Evolutionary conservation across 2,329 filamentous ascomycete species (phyloP).

Genomic region (Didymella lethalis): DNA sequence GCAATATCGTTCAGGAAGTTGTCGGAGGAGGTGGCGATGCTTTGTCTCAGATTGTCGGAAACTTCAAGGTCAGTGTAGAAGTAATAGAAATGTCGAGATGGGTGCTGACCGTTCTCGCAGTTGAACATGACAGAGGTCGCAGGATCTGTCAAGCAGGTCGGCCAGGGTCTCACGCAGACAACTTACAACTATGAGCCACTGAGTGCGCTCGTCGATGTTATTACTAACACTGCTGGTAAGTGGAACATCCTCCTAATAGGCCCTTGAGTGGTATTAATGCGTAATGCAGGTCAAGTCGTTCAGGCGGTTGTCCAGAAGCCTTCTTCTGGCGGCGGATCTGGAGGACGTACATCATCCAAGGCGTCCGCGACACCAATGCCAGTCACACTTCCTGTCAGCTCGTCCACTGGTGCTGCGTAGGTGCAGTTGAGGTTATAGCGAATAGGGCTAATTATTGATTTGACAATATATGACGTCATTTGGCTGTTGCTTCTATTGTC

Average conservation of each 20-base stretch:
- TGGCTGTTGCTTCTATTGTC: background rate
- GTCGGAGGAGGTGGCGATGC: constrained; percentile 55
- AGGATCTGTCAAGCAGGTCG: constrained; percentile 46
- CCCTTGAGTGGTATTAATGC: background rate
- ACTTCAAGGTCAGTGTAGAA: constrained; percentile 53
- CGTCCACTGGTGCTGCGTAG: constrained; percentile 31
- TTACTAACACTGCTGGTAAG: constrained; percentile 59
- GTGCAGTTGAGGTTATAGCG: background rate
- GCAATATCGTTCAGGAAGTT: constrained; percentile 69
- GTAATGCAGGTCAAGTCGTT: constrained; percentile 59
- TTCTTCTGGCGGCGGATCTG: constrained; percentile 22
- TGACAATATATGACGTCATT: background rate
- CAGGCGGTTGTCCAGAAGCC: constrained; percentile 56
- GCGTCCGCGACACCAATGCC: constrained; percentile 40
- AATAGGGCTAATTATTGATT: background rate
- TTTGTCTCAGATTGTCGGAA: constrained; percentile 64
- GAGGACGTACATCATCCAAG: constrained; percentile 32
- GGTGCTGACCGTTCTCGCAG: constrained; percentile 16
- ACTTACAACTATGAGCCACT: constrained; percentile 62
- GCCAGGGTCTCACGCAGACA: constrained; percentile 57
- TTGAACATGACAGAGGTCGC: constrained; percentile 65
- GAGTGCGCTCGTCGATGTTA: constrained; percentile 62
- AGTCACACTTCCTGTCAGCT: constrained; percentile 41
- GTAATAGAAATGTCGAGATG: background rate
- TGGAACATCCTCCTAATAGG: background rate